Percentiles rank a stretch among this genome's conserved stretches.
These are phyloP conservation scores for Xylariaceae sp. DNA, from an alignment of 2,329 filamentous ascomycete genomes.

Conservation along the genomic window DNA sequence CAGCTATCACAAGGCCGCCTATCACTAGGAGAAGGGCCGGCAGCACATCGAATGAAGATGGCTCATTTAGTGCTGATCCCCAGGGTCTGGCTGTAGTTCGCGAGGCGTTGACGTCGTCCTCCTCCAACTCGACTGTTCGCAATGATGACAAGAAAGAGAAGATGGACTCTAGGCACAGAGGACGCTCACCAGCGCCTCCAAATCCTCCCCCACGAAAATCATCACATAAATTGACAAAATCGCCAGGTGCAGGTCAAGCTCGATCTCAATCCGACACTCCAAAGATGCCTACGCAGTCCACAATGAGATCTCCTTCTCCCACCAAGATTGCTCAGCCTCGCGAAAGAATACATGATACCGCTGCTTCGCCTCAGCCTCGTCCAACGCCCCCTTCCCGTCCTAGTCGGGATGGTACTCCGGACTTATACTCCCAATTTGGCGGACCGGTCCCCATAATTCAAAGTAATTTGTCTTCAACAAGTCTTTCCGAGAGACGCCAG, in stretches of 20 bases:
- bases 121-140: slow-evolving; percentile 65
- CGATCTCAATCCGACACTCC: slow-evolving; percentile 34
- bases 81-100: slow-evolving; percentile 61
- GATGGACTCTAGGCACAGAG: slow-evolving; percentile 40
- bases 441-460: slow-evolving; percentile 54
- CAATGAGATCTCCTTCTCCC: slow-evolving; percentile 28
- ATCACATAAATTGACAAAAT: slow-evolving; percentile 49
- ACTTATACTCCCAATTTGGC: slow-evolving; percentile 53
- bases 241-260: slow-evolving; percentile 31
- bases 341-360: slow-evolving; percentile 22
- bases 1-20: slow-evolving; percentile 52
- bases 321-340: slow-evolving; percentile 25
- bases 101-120: slow-evolving; percentile 69
- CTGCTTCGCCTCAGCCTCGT: slow-evolving; percentile 28
- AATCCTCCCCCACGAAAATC: slow-evolving; percentile 61
- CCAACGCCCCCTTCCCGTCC: slow-evolving; percentile 53
- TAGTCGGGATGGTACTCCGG: slow-evolving; percentile 63
- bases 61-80: slow-evolving; percentile 41
- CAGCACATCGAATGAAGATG: slow-evolving; percentile 49
- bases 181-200: slow-evolving; percentile 45
- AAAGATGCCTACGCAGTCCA: slow-evolving; percentile 24
- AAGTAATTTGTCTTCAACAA: slow-evolving; percentile 53
- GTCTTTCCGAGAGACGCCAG: slow-evolving; percentile 43
- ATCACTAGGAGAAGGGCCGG: slow-evolving; percentile 54
- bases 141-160: slow-evolving; percentile 43